Evolutionary conservation across 2,329 filamentous ascomycete genomes (phyloP).

Genomic region (Cercospora sp.): DNA sequence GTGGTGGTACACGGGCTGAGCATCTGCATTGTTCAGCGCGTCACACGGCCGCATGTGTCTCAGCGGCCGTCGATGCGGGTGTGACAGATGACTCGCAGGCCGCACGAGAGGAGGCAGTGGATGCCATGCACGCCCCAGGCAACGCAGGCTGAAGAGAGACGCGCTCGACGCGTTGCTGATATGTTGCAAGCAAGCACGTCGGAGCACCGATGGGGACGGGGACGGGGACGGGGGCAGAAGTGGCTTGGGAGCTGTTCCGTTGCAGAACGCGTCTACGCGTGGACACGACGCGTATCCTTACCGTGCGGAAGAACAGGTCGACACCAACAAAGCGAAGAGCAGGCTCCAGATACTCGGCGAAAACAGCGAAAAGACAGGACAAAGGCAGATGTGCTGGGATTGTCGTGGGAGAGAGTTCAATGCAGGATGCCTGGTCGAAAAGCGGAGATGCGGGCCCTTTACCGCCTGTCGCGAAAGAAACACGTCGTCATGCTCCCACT

Average conservation of each 20-base stretch:
- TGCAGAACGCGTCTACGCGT: too few relatives aligned
- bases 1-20: background rate
- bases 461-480: background rate
- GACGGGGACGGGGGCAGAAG: too few relatives aligned
- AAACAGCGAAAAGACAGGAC: background rate
- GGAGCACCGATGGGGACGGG: too few relatives aligned
- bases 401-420: background rate
- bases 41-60: slow-evolving; percentile 12
- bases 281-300: background rate
- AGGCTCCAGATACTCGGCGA: too few relatives aligned
- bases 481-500: background rate
- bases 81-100: slow-evolving; percentile 31
- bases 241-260: too few relatives aligned
- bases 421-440: background rate
- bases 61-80: slow-evolving; percentile 1
- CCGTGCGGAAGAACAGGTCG: too few relatives aligned
- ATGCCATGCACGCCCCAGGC: background rate
- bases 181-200: background rate
- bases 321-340: too few relatives aligned
- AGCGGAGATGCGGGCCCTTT: background rate
- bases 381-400: background rate
- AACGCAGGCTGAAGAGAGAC: background rate
- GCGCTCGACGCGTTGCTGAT: background rate
- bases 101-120: slow-evolving; percentile 14
- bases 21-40: slow-evolving; percentile 11